Conservation (phyloP, 257 asterid genomes). For the Gynochthodes officinalis region DNA sequence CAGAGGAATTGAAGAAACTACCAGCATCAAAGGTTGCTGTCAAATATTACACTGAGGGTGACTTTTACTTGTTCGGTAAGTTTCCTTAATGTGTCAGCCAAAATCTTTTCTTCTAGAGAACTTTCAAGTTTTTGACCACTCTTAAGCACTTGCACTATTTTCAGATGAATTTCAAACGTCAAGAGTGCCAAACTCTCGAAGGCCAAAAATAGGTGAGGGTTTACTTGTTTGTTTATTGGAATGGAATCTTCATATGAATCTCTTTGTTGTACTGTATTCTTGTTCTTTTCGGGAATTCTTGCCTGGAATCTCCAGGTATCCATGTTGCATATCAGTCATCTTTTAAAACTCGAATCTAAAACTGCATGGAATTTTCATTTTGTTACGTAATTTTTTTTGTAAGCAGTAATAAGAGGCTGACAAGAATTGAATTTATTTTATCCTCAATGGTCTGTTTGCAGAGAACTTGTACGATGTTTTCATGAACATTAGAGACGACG, state of each 20-base stretch:
- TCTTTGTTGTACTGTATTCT: background rate
- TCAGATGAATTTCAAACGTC: constrained; percentile 95
- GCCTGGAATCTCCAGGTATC: background rate
- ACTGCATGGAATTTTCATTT: no score
- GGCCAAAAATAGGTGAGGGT: constrained; percentile 81
- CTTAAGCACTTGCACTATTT: constrained; percentile 3
- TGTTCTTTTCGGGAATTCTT: background rate
- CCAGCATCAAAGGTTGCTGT: constrained; percentile 80
- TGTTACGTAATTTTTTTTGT: background rate
- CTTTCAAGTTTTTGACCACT: background rate
- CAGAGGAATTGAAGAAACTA: constrained; percentile 66
- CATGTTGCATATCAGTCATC: no score
- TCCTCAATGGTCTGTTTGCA: constrained; percentile 21
- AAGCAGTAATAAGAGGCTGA: background rate
- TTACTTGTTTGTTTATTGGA: background rate
- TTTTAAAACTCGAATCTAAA: no score
- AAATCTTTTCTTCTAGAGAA: background rate
- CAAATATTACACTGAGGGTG: constrained; percentile 81
- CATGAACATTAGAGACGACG: constrained; percentile 82
- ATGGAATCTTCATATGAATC: background rate
- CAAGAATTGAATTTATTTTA: background rate
- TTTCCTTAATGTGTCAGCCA: background rate
- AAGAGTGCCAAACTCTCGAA: constrained; percentile 70
- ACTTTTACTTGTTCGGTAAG: constrained; percentile 92
- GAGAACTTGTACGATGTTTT: constrained; percentile 87